Base-by-base conservation (phyloP, 2,329 filamentous ascomycete genomes). In the Trichoderma guizhouense region DNA sequence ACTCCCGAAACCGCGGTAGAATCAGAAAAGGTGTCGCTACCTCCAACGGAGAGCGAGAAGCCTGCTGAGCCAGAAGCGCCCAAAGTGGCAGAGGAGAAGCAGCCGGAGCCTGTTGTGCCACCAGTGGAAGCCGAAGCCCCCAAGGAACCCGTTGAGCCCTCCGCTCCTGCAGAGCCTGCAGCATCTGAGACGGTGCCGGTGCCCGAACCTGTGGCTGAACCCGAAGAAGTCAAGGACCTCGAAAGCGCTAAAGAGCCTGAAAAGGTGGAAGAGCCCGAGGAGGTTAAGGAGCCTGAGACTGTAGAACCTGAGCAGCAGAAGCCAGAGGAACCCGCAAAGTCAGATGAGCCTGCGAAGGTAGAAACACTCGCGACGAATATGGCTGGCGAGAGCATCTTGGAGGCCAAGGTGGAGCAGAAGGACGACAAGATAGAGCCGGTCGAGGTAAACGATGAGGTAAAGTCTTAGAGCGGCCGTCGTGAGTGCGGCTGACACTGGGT, bases 321-420 rank as follows among this genome's bases (percentile, higher is more conserved):
- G 39, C 21, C 53, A 9, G 69, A 70, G 11, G 66, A 72, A 18
- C 6, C 21, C 14, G 24, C 72, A 11, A 58, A 55, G 26, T n/a
- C 57, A 15, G 21, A 73, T 24, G 73, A 74, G 28, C 60, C 60
- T 15, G 58, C 28, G 5, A 63, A 67, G 70, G 73, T 76, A 24
- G 82, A 84, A 77, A 82, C 82, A 0, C 76, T 84, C 21, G 82
- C 78, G 28, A 77, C 80, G 12, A 84, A 85, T 73, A 82, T 78
- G 65, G 84, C 83, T 7, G 84, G 84, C 3, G 84, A 85, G 76
- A 80, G 81, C 36, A 78, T 86, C n/a, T 74, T 84, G 11, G 79
- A 82, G 72, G 80, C 82, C 3, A 78, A 78, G 28, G 73, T 85
- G 14, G 76, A 81, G 67, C 80, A 82, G 74, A 78, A 79, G 55